Evolutionary conservation across 1,139 yeast species (phyloP), one percentile per base, ranked within the genome.

Genomic region (Suhomyces maxii): DNA sequence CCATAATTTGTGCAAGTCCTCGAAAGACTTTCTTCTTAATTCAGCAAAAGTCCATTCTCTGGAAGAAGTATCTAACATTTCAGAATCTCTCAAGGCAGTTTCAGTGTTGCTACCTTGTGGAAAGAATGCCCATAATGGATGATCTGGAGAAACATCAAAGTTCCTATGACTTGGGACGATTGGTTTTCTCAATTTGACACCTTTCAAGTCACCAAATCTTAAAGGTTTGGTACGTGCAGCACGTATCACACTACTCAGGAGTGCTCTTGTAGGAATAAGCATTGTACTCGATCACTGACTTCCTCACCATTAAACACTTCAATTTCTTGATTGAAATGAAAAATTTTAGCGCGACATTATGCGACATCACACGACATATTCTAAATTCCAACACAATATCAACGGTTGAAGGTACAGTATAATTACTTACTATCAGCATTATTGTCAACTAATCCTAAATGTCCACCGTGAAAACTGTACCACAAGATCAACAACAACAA

Each of bases 121-220:
- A 71, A 93, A 93, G 65, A 93, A 93, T 58, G 88, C 95, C 97
- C 97, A 93, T 54, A 93, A 75, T 34, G 99, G 98, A 67, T 93
- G 99, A 62, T 87, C 87, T 11, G 86, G 95, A 23, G 84, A 79
- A 28, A 88, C 89, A 53, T 76, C 79, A 49, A 91, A 61, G 65
- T 88, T 88, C 53, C 77, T 74, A 49, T 81, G 85, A 1, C 91
- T 80, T 12, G 98, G 98, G 8, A 88, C 80, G 53, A 93, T 86
- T 12, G 98, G 98, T n/a, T 86, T 79, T 49, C 95, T 79, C 52
- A 91, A 78, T 56, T 76, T 73, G 51, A 76, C 61, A 11, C 52
- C 35, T 30, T 61, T 59, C 44, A 66, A 57, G 46, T 64, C 60
- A 3, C 57, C 57, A 47, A 71, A 71, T 43, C 57, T 56, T 46